These are phyloP conservation scores for Orbilia ellipsospora DNA, from an alignment of 2,329 filamentous ascomycete genomes.

Conservation along the genomic window DNA sequence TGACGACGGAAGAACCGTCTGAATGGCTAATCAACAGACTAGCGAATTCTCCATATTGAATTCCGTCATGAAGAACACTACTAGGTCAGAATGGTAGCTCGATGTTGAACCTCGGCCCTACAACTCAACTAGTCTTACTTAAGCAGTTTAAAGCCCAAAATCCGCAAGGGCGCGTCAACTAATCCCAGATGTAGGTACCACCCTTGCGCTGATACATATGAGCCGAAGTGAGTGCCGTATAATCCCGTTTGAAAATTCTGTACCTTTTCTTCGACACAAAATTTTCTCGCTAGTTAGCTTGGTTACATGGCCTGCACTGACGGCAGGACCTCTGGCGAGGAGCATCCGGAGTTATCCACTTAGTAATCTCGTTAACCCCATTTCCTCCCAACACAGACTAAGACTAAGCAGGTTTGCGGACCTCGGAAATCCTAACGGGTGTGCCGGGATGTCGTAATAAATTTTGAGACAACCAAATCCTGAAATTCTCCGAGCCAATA, in stretches of 20 bases:
- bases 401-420: neutral
- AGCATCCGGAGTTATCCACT: conserved; percentile 8
- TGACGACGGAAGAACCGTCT: conserved; percentile 2
- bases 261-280: too few species aligned
- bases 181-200: too few species aligned
- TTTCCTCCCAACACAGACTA: neutral
- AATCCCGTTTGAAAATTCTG: too few species aligned
- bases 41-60: neutral
- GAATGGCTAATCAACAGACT: conserved; percentile 5
- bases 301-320: too few species aligned
- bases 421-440: too few species aligned
- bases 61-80: conserved; percentile 1
- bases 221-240: neutral
- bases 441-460: too few species aligned
- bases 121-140: conserved; percentile 19
- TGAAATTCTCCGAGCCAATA: too few species aligned
- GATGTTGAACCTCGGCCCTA: neutral
- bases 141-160: conserved; percentile 25
- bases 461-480: too few species aligned
- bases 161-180: neutral
- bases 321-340: too few species aligned
- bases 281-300: too few species aligned
- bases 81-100: neutral
- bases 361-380: conserved; percentile 12
- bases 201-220: neutral